These are phyloP conservation scores for Ophiostoma angusticollis DNA, from an alignment of 2,329 filamentous ascomycete genomes.

Conservation along the genomic window DNA sequence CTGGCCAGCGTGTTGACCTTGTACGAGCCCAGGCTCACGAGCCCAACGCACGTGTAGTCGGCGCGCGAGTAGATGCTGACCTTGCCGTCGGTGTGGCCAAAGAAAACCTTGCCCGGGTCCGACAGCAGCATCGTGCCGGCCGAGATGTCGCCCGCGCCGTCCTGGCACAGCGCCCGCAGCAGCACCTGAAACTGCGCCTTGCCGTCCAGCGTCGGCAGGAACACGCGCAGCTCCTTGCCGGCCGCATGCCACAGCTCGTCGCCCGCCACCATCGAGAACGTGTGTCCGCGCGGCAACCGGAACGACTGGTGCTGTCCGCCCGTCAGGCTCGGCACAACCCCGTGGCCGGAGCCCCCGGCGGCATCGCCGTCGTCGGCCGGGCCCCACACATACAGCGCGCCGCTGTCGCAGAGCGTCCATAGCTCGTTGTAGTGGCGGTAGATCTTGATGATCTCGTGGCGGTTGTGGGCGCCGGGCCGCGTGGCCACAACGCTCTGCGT, in stretches of 20 bases:
- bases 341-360: constrained; percentile 15
- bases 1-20: constrained; percentile 84
- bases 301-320: constrained; percentile 61
- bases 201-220: constrained; percentile 56
- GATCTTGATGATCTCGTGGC: constrained; percentile 71
- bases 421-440: constrained; percentile 77
- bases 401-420: constrained; percentile 88
- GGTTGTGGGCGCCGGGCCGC: constrained; percentile 60
- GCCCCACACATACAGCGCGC: constrained; percentile 76
- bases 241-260: constrained; percentile 77
- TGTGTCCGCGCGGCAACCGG: constrained; percentile 67
- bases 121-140: constrained; percentile 65
- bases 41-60: constrained; percentile 63
- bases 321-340: constrained; percentile 60
- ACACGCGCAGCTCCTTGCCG: constrained; percentile 79
- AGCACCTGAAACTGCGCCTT: constrained; percentile 63
- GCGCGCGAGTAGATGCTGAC: constrained; percentile 79
- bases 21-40: constrained; percentile 81
- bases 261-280: constrained; percentile 78
- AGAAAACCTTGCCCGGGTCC: constrained; percentile 67
- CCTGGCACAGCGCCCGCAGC: constrained; percentile 54
- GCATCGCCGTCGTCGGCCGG: constrained; percentile 44
- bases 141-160: constrained; percentile 73
- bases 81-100: constrained; percentile 89
- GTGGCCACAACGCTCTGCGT: constrained; percentile 57